Evolutionary conservation across 345 rosid genomes (phyloP).

Genomic region (Nephelium lappaceum): DNA sequence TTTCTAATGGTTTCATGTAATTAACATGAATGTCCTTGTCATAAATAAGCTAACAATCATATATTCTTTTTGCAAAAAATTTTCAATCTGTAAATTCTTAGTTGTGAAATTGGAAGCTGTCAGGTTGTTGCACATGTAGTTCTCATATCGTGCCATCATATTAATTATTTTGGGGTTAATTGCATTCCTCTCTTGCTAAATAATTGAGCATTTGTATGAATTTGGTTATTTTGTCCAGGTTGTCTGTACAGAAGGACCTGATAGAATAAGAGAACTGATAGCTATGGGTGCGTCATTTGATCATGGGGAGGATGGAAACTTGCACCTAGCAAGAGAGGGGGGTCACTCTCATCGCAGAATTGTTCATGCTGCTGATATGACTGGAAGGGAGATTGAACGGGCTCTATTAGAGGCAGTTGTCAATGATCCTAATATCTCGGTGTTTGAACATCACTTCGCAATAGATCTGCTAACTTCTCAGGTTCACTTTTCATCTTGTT

Average conservation of each 20-base stretch:
- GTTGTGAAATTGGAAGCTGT: constrained; percentile 9
- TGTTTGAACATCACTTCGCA: constrained; percentile 89
- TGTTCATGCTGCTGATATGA: constrained; percentile 98
- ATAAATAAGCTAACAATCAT: neutral
- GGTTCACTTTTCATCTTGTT: constrained; percentile 39
- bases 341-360: constrained; percentile 95
- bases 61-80: neutral
- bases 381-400: constrained; percentile 96
- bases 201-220: constrained; percentile 4
- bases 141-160: neutral
- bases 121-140: neutral
- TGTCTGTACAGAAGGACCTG: constrained; percentile 98
- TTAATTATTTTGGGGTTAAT: neutral
- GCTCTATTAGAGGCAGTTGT: constrained; percentile 83
- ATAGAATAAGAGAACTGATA: constrained; percentile 83
- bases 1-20: neutral
- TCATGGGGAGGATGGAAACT: constrained; percentile 91
- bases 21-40: neutral
- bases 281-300: constrained; percentile 97
- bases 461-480: constrained; percentile 90
- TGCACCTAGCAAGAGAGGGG: constrained; percentile 97
- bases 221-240: constrained; percentile 48
- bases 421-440: constrained; percentile 71
- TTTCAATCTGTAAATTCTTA: neutral
- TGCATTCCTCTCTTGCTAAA: neutral